Percentiles rank a stretch among this genome's conserved stretches.
These are phyloP conservation scores for Kappamyces sp. DNA, from an alignment of 192 early-diverging fungal genomes.

Conservation along the genomic window DNA sequence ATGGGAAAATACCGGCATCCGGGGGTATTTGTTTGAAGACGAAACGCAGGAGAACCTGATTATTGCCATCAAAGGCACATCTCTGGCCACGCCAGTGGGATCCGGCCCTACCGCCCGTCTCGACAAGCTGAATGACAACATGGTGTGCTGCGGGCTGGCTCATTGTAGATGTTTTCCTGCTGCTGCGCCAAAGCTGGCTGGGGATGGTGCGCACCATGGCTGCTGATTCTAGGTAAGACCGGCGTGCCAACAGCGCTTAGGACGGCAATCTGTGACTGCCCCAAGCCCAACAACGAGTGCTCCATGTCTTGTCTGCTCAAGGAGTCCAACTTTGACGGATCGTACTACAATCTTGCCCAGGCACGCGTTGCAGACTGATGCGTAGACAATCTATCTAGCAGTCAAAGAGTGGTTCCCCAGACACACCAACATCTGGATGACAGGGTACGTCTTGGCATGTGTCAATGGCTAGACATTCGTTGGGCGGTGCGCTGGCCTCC, in stretches of 20 bases:
- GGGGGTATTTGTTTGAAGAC: constrained; percentile 85
- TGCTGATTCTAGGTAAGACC: too few relatives aligned
- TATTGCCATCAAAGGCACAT: constrained; percentile 79
- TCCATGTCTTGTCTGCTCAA: constrained; percentile 24
- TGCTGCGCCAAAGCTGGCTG: constrained; percentile 85
- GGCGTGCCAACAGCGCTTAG: too few relatives aligned
- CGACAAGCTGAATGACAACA: constrained; percentile 43
- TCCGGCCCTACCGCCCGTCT: constrained; percentile 27
- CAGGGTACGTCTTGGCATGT: constrained; percentile 58
- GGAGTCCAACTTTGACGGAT: constrained; percentile 39
- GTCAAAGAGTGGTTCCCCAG: constrained; percentile 59
- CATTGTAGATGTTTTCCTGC: constrained; percentile 89
- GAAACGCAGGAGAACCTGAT: constrained; percentile 60
- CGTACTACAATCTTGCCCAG: constrained; percentile 65
- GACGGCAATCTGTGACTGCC: constrained; percentile 80
- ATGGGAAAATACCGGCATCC: constrained; percentile 36
- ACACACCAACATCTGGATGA: constrained; percentile 64
- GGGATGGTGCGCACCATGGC: constrained; percentile 38
- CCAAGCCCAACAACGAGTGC: constrained; percentile 22
- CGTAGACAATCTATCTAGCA: constrained; percentile 59
- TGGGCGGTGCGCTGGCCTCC: constrained; percentile 52
- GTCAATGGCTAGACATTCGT: background rate
- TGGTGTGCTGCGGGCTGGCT: constrained; percentile 45
- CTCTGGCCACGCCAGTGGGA: constrained; percentile 32
- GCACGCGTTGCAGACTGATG: constrained; percentile 1